Evolutionary conservation across 2,329 filamentous ascomycete genomes (phyloP).

Genomic region (Colletotrichum gigasporum): DNA sequence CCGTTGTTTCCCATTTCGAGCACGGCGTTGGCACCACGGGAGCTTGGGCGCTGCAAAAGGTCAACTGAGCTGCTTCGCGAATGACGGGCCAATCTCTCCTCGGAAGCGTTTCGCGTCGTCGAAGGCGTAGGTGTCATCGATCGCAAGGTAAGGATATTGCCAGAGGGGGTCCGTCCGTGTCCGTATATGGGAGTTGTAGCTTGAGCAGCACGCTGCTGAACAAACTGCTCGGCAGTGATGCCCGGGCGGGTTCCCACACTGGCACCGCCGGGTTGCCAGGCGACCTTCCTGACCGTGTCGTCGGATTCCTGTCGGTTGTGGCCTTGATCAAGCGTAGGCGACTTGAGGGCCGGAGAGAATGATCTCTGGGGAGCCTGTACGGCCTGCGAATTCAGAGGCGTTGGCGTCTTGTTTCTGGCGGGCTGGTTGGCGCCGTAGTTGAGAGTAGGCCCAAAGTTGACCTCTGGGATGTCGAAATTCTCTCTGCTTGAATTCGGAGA

Average conservation of each 20-base stretch:
- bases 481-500: constrained; percentile 33
- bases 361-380: constrained; percentile 37
- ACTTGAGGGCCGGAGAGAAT: constrained; percentile 42
- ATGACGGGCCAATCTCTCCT: constrained; percentile 50
- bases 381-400: constrained; percentile 35
- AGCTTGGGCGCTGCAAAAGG: constrained; percentile 62
- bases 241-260: constrained; percentile 53
- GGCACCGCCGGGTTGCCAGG: constrained; percentile 80
- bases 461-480: constrained; percentile 69
- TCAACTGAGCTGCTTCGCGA: constrained; percentile 60
- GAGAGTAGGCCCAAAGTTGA: constrained; percentile 89
- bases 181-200: constrained; percentile 47
- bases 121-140: constrained; percentile 54
- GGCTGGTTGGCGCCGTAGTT: constrained; percentile 61
- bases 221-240: constrained; percentile 83
- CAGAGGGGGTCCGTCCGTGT: constrained; percentile 69
- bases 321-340: constrained; percentile 37
- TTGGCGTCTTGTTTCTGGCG: constrained; percentile 43
- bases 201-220: constrained; percentile 75
- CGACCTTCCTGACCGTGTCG: constrained; percentile 71
- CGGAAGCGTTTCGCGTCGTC: constrained; percentile 50
- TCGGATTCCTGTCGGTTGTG: constrained; percentile 59
- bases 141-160: constrained; percentile 53
- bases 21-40: constrained; percentile 64
- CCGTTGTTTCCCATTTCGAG: constrained; percentile 57